Evolutionary conservation across 2,329 filamentous ascomycete species (phyloP).

Genomic region (Trichoderma lentiforme): DNA sequence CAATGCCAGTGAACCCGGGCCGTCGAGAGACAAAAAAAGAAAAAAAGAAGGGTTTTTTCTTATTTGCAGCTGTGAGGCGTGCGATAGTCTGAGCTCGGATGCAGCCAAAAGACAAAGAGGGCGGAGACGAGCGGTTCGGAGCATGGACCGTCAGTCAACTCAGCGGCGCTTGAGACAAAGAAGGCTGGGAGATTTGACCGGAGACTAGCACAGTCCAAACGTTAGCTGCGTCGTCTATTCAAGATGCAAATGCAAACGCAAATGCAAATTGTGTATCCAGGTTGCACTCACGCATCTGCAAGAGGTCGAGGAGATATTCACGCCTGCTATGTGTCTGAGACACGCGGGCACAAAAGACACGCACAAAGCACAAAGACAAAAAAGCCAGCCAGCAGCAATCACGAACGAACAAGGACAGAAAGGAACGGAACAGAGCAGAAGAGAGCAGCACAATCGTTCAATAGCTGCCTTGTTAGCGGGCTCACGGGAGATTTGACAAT

Average conservation of each 20-base stretch:
- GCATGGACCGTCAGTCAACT: background rate
- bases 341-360: background rate
- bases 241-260: background rate
- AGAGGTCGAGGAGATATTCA: background rate
- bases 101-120: background rate
- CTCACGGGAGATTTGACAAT: constrained; percentile 11
- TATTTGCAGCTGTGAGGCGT: background rate
- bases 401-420: background rate
- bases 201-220: background rate
- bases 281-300: background rate
- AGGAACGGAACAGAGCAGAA: background rate
- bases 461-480: background rate
- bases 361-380: background rate
- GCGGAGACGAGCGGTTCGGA: background rate
- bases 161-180: background rate
- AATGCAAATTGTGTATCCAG: background rate
- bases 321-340: background rate
- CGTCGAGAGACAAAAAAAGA: background rate
- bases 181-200: constrained; percentile 2
- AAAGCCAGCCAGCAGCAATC: background rate
- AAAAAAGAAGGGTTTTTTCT: background rate
- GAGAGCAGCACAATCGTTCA: background rate
- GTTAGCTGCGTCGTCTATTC: constrained; percentile 4
- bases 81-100: constrained; percentile 2
- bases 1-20: background rate